A percentile compares a stretch with the other conserved stretches of the same genome.
phyloP scores from a whole-genome alignment of 2,329 filamentous ascomycete species.

The Clarireedia homoeocarpa region DNA sequence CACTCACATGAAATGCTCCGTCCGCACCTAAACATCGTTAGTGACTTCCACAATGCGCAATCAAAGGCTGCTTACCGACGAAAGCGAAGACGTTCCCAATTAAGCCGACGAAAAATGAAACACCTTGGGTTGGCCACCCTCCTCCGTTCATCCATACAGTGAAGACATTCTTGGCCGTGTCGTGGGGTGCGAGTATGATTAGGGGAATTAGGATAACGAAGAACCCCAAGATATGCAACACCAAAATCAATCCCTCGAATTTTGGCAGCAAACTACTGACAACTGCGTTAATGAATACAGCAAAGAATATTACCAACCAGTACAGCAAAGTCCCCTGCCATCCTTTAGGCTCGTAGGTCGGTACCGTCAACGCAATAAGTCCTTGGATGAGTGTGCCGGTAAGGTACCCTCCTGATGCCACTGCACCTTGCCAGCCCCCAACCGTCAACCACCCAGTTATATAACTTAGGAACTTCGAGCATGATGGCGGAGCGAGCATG shows the following conservation, averaged over 20 bases:
- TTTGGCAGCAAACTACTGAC: constrained; percentile 32
- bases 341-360: neutral
- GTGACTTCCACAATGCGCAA: neutral
- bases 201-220: constrained; percentile 36
- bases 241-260: constrained; percentile 36
- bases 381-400: neutral
- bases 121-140: constrained; percentile 24
- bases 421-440: neutral
- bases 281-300: constrained; percentile 36
- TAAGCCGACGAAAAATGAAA: constrained; percentile 32
- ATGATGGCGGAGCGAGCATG: constrained; percentile 39
- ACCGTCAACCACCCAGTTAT: constrained; percentile 22
- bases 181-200: constrained; percentile 20
- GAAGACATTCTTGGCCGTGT: constrained; percentile 20
- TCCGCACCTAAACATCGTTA: constrained; percentile 5
- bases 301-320: constrained; percentile 5
- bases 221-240: constrained; percentile 38
- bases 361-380: neutral
- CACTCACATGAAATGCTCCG: constrained; percentile 6
- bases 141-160: constrained; percentile 27
- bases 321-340: constrained; percentile 1
- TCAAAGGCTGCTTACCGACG: neutral
- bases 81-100: constrained; percentile 24
- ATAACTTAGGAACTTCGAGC: constrained; percentile 47
- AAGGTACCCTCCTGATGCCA: neutral